Evolutionary conservation across 148 eudicot species (phyloP).

Genomic region (Diospyros lotus): DNA sequence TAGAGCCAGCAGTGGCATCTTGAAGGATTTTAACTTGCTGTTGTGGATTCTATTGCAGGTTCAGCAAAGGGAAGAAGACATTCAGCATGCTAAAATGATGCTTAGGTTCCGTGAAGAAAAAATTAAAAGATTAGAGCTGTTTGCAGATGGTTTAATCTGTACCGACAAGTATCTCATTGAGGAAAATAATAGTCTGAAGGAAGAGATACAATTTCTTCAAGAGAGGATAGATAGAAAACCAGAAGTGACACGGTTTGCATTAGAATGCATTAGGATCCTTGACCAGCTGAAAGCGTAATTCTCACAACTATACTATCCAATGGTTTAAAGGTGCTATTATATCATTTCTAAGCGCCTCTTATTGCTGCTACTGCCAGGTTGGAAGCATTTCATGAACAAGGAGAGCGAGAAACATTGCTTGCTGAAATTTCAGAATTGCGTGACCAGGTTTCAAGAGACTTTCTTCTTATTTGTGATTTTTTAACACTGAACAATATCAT

Average conservation of each 20-base stretch:
- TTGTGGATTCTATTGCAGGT: conserved; percentile 27
- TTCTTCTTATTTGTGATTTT: background rate
- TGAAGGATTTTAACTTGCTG: background rate
- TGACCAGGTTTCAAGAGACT: conserved; percentile 27
- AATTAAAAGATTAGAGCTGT: conserved; percentile 27
- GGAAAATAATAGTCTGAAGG: conserved; percentile 32
- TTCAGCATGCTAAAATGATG: conserved; percentile 26
- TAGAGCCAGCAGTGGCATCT: background rate
- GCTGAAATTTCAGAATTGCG: conserved; percentile 39
- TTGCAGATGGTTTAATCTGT: conserved; percentile 27
- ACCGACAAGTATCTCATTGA: conserved; percentile 31
- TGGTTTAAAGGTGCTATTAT: background rate
- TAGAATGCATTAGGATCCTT: conserved; percentile 28
- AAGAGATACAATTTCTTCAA: conserved; percentile 37
- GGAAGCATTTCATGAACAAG: conserved; percentile 33
- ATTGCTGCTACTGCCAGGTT: conserved; percentile 19
- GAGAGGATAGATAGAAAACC: conserved; percentile 30
- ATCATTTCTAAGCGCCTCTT: background rate
- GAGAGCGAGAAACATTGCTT: conserved; percentile 35
- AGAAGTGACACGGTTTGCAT: conserved; percentile 26
- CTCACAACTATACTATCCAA: background rate
- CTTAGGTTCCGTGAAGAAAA: conserved; percentile 31
- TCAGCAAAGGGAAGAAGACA: conserved; percentile 44
- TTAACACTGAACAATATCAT: background rate
- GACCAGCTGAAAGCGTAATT: conserved; percentile 30